Evolutionary conservation across 495 filamentous ascomycete genomes (phyloP).

Genomic region (Niebla homalea): DNA sequence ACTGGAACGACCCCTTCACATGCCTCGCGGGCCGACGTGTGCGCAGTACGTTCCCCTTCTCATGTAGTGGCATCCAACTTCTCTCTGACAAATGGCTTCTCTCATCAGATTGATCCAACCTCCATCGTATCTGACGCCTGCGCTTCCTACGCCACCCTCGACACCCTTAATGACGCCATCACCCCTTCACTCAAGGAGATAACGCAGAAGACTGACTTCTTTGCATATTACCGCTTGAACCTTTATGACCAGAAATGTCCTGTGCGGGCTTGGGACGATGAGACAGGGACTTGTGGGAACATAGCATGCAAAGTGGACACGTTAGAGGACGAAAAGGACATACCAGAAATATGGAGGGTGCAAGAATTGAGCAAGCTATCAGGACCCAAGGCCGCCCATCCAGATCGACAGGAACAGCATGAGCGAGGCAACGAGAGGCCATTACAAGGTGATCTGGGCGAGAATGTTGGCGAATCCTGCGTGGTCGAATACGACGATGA

Average conservation of each 20-base stretch:
- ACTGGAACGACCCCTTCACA: conserved; percentile 27
- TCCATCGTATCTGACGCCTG: conserved; percentile 75
- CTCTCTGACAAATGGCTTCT: background rate
- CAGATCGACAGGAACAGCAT: conserved; percentile 54
- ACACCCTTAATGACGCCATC: conserved; percentile 64
- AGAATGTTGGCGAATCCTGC: conserved; percentile 83
- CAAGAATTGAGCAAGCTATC: conserved; percentile 87
- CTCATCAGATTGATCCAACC: conserved; percentile 45
- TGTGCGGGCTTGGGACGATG: conserved; percentile 69
- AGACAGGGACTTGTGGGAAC: conserved; percentile 90
- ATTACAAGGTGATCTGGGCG: conserved; percentile 69
- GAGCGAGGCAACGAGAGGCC: conserved; percentile 56
- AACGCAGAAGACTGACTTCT: conserved; percentile 85
- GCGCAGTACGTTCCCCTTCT: conserved; percentile 44
- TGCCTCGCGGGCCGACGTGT: conserved; percentile 38
- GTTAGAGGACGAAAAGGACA: conserved; percentile 85
- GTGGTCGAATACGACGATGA: conserved; percentile 96
- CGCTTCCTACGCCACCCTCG: conserved; percentile 80
- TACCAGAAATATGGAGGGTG: conserved; percentile 80
- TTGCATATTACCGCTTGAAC: conserved; percentile 91
- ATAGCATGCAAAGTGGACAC: conserved; percentile 97
- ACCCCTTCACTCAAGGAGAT: conserved; percentile 70
- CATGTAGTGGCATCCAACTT: background rate
- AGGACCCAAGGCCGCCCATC: conserved; percentile 81
- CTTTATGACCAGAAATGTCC: conserved; percentile 93